These are phyloP conservation scores for Gossypium trilobum DNA, from an alignment of 441 rosid genomes.

Conservation along the genomic window DNA sequence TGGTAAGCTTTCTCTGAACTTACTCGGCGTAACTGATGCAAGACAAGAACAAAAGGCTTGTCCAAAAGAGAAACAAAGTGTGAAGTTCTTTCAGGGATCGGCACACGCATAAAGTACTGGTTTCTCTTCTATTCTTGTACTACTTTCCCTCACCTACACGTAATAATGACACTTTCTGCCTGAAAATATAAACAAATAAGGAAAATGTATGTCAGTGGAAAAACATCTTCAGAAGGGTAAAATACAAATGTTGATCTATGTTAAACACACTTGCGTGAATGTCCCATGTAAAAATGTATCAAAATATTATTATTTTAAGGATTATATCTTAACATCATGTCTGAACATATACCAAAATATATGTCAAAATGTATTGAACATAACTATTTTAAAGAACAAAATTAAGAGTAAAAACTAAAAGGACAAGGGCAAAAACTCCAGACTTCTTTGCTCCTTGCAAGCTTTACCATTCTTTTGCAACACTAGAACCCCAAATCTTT, in stretches of 20 bases:
- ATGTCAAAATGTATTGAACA: neutral
- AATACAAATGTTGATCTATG: constrained; percentile 6
- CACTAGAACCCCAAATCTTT: constrained; percentile 8
- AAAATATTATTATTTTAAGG: neutral
- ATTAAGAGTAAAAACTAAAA: constrained; percentile 14
- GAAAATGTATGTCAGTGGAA: constrained; percentile 40
- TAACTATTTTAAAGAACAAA: neutral
- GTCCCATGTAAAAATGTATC: neutral
- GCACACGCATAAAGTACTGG: constrained; percentile 28
- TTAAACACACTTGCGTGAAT: neutral
- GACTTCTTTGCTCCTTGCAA: constrained; percentile 27
- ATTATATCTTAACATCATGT: neutral
- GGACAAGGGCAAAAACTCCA: constrained; percentile 18
- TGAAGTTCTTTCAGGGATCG: constrained; percentile 29
- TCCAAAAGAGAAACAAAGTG: constrained; percentile 15
- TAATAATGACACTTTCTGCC: constrained; percentile 20
- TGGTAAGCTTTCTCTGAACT: constrained; percentile 9
- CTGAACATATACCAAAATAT: neutral
- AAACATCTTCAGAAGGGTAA: constrained; percentile 15
- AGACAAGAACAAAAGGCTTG: constrained; percentile 14
- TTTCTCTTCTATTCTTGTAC: constrained; percentile 21
- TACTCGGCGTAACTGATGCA: constrained; percentile 11
- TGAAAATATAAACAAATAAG: constrained; percentile 13
- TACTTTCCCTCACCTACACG: constrained; percentile 17
- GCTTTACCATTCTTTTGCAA: constrained; percentile 34